Base-by-base conservation (phyloP, 2,329 filamentous ascomycete species). In the Cercospora nicotianae region DNA sequence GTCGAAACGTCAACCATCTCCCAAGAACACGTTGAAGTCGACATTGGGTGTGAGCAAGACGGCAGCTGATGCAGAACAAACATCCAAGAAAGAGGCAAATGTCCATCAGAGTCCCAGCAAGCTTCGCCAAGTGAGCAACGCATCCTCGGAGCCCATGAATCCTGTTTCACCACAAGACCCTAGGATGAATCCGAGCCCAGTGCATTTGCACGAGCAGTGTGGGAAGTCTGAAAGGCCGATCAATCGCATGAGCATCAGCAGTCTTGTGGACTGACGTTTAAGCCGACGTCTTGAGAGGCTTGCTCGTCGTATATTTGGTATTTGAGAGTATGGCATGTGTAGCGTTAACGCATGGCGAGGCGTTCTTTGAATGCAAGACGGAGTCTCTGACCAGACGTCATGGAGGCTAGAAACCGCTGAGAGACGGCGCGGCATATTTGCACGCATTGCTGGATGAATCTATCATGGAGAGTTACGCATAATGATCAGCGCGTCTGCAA, bases 81-180 rank as follows among this genome's bases (percentile, higher is more conserved):
- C 51, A 28, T 60, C 30, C 55, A 72, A 73, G 60, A 72, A 73
- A 59, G 48, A 64, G 12, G 51, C 70, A 58, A 63, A 60, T 33
- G 65, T 61, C 63, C 51, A 59, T 36, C 45, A 69, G 53, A 71
- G 68, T 48, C 73, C 72, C 23, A 76, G 73, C 68, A 77, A 77
- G 68, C 69, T 77, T 58, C 67, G 71, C 20, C 70, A 76, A 53
- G 75, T 75, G 12, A 70, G 68, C 20, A 75, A 72, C 28, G 64
- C 63, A 13, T 68, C 70, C 3, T 53, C 66, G 3, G 72, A 75
- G 26, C 70, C 73, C 5, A 73, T 74, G 68, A 67, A 69, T 51
- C 67, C 69, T 45, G 48, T 76, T n/a, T 72, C 72, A 31, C 72
- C 70, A 1, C 65, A 70, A 30, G 71, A 75, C 45, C 61, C 68